Conservation (phyloP, 1,139 yeast species). For the Zygosaccharomyces sapae region DNA sequence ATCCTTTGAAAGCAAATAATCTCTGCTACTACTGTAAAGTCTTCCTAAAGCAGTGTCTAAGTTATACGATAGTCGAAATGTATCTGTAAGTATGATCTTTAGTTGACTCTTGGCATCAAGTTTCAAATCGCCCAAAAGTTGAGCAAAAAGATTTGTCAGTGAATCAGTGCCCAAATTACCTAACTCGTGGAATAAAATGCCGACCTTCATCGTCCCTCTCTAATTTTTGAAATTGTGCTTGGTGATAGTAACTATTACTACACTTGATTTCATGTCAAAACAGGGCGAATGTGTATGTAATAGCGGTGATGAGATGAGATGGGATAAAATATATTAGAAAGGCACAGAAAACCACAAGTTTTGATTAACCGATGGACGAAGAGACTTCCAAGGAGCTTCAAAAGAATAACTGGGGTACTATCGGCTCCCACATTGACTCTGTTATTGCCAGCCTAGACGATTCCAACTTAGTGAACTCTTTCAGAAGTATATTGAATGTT, state of each 20-base stretch:
- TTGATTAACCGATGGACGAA: conserved; percentile 4
- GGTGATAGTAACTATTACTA: neutral
- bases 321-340: neutral
- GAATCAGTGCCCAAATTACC: conserved; percentile 20
- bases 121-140: conserved; percentile 10
- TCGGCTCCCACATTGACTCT: conserved; percentile 14
- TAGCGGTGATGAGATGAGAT: neutral
- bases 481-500: conserved; percentile 16
- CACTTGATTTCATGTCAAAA: neutral
- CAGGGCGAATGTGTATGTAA: neutral
- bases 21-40: conserved; percentile 29
- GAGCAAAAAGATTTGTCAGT: conserved; percentile 6
- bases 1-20: conserved; percentile 20
- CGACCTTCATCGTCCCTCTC: conserved; percentile 27
- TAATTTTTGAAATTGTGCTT: neutral
- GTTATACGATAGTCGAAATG: conserved; percentile 21
- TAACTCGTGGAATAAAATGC: conserved; percentile 38
- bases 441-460: conserved; percentile 11
- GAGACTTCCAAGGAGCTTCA: conserved; percentile 9
- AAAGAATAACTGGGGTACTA: conserved; percentile 19
- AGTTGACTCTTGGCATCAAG: conserved; percentile 16
- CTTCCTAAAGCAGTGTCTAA: conserved; percentile 31
- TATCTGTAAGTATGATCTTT: conserved; percentile 24
- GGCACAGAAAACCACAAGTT: neutral
- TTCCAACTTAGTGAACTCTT: conserved; percentile 12